Base-by-base conservation (phyloP, 352 stramenopile species). In the Globisporangium spinosum region DNA sequence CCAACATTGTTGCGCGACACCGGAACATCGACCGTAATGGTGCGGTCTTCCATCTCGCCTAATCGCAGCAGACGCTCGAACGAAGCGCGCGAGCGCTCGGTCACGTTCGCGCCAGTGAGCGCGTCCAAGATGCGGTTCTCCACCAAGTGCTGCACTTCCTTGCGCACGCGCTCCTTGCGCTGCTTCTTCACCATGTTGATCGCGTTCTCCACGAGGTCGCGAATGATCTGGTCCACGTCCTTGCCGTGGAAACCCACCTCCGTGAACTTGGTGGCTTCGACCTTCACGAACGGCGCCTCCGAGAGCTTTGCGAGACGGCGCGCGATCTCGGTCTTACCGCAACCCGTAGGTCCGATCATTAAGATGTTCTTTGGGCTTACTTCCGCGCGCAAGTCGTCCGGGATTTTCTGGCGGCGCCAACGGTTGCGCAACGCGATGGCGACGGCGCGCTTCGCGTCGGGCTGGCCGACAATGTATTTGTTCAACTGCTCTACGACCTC, bases 281-380 rank as follows among this genome's bases (percentile, higher is more conserved):
- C 89, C 73, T 99, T 99, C 62, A 98, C 90, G 74, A 99, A 99
- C 40, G 97, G 97, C 34, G 97, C 97, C 69, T 99, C 89, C 40
- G 89, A 97, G 32, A 99, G 85, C 77, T 98, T 98, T 20, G 98
- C 97, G 67, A 99, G 92, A 10, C 97, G 90, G 38, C 97, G 81
- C 9, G 97, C 97, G 58, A 99, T 99, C 87, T 99, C 98, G 9
- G 97, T 99, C 80, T 99, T 98, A 58, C 98, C 97, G 65, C 95
- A 99, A 40, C 98, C 98, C 5, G 98, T 99, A 3, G 98, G 97
- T 5, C 98, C 98, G 67, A 99, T 99, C 97, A 99, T 99, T 38
- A 99, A 75, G 35, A 99, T 99, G 79, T 99, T 99, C 76, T 99
- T 98, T n/a, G 98, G 98, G 13, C 97, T 98, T 62, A 98, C 88